Conservation (phyloP, 2,329 filamentous ascomycete species). For the Falciphora oryzae region DNA sequence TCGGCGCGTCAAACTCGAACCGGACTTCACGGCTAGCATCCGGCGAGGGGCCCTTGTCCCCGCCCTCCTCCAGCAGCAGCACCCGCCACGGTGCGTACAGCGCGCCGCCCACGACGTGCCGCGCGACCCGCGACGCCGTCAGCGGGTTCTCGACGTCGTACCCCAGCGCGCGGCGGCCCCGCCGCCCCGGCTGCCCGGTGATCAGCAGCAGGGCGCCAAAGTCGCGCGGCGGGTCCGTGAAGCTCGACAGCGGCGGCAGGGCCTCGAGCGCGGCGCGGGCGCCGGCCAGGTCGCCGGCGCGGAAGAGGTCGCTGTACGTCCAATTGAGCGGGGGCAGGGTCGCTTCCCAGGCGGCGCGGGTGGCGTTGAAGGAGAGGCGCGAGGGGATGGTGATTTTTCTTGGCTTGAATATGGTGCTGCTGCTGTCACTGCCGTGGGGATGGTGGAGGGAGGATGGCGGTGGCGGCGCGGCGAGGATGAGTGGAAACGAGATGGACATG, state of each 20-base stretch:
- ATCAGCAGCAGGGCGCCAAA: conserved; percentile 7
- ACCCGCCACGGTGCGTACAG: conserved; percentile 7
- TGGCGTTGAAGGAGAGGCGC: not conserved
- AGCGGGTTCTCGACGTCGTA: conserved; percentile 9
- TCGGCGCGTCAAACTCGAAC: conserved; percentile 8
- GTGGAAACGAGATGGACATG: too few relatives aligned
- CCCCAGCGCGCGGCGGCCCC: not conserved
- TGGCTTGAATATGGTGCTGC: not conserved
- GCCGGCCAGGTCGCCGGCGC: not conserved
- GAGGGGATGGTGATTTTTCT: not conserved
- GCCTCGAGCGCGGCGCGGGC: conserved; percentile 7
- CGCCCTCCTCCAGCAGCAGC: conserved; percentile 6
- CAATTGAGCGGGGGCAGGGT: not conserved
- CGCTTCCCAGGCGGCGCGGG: conserved; percentile 7
- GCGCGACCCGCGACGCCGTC: not conserved
- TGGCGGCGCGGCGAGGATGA: too few relatives aligned
- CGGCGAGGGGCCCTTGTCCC: too few relatives aligned
- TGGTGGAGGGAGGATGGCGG: not conserved
- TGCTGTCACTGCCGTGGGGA: not conserved
- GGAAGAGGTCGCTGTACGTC: conserved; percentile 6
- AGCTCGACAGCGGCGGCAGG: conserved; percentile 7
- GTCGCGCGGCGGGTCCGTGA: conserved; percentile 4
- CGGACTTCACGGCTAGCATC: not conserved
- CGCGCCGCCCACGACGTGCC: not conserved
- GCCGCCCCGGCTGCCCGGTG: not conserved